A percentile compares a stretch with the other conserved stretches of the same genome.
Evolutionary conservation across 2,329 filamentous ascomycete genomes (phyloP).

Genomic region (Claviceps pazoutovae): DNA sequence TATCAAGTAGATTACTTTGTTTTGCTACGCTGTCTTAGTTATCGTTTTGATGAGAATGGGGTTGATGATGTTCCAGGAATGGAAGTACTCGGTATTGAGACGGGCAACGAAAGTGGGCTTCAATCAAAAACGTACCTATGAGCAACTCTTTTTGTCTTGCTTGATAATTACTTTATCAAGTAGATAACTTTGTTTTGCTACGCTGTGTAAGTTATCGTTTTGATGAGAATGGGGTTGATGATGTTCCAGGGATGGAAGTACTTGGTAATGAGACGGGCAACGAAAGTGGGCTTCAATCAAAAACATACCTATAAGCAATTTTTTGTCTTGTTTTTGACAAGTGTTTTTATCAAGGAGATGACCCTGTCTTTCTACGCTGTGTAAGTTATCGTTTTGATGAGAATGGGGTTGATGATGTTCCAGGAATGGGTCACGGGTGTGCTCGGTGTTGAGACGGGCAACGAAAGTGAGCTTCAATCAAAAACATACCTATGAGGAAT

Average conservation of each 20-base stretch:
- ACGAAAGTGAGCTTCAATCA: not conserved
- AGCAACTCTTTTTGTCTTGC: not conserved
- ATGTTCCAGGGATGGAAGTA: not conserved
- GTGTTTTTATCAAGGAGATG: not conserved
- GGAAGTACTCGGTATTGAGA: not conserved
- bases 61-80: not conserved
- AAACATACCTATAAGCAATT: not conserved
- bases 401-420: no score
- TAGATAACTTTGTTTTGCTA: not conserved
- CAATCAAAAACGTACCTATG: not conserved
- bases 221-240: not conserved
- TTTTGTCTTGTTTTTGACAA: not conserved
- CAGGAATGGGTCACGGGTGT: no score
- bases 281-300: not conserved
- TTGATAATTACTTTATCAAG: not conserved
- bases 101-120: not conserved
- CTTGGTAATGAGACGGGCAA: not conserved
- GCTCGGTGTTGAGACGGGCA: not conserved
- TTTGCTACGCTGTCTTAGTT: not conserved
- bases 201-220: not conserved
- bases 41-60: not conserved
- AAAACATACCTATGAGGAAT: not conserved
- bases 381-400: not conserved
- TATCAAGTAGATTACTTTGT: not conserved
- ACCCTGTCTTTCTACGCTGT: not conserved